phyloP scores from a whole-genome alignment of 176 grass and related monocot genomes.

The Puccinellia tenuiflora region DNA sequence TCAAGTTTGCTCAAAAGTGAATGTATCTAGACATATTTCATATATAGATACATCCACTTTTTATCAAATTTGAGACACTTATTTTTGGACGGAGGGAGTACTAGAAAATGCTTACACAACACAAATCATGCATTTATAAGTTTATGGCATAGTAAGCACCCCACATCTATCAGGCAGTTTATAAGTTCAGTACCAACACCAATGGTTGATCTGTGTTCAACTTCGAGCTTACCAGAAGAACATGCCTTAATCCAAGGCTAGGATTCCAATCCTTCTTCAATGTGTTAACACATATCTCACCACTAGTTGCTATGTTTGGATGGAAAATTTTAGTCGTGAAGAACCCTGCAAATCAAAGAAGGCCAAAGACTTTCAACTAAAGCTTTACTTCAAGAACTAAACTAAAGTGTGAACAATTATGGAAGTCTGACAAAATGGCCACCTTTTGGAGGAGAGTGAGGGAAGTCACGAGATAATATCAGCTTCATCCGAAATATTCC shows the following conservation, averaged over 20 bases:
- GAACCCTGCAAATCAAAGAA: constrained; percentile 56
- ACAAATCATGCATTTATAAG: neutral
- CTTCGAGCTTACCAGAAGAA: constrained; percentile 67
- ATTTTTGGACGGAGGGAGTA: too few relatives aligned
- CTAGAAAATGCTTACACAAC: neutral
- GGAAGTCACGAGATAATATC: constrained; percentile 74
- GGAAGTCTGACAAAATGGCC: neutral
- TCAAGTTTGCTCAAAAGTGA: too few relatives aligned
- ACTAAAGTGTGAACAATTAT: neutral
- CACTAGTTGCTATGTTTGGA: constrained; percentile 90
- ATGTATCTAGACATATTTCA: too few relatives aligned
- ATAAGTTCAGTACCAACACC: neutral
- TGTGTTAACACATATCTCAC: constrained; percentile 99
- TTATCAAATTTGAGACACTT: too few relatives aligned
- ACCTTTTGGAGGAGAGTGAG: constrained; percentile 76
- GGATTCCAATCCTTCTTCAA: constrained; percentile 99
- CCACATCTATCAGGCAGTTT: too few relatives aligned
- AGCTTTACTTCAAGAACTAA: neutral
- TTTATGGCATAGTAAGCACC: too few relatives aligned
- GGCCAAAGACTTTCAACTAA: neutral
- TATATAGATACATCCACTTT: too few relatives aligned
- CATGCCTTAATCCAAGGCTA: constrained; percentile 90
- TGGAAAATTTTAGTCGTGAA: constrained; percentile 91
- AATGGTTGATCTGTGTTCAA: neutral
- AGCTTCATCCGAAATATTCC: constrained; percentile 93